phyloP scores from a whole-genome alignment of 1,139 yeast genomes.

The Magnusiomyces magnusii region DNA sequence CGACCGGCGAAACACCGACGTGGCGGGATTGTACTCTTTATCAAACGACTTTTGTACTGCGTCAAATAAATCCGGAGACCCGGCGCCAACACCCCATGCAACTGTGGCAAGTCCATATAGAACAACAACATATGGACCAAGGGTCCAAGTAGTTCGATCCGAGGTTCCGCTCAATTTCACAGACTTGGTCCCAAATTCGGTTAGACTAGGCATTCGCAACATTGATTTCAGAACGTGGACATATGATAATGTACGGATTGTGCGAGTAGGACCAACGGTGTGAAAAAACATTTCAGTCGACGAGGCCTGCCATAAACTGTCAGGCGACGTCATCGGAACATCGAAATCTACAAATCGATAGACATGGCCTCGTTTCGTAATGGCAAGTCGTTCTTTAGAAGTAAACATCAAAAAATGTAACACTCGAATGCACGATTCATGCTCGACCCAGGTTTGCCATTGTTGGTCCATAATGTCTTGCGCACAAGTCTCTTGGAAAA shows the following conservation, averaged over 20 bases:
- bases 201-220: constrained; percentile 29
- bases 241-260: constrained; percentile 26
- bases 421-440: constrained; percentile 30
- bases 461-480: constrained; percentile 1
- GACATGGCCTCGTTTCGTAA: constrained; percentile 20
- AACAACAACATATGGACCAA: constrained; percentile 23
- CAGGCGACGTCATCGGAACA: constrained; percentile 29
- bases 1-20: neutral
- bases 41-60: neutral
- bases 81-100: constrained; percentile 21
- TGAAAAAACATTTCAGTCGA: constrained; percentile 26
- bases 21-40: neutral
- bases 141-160: constrained; percentile 23
- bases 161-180: neutral
- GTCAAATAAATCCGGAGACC: neutral
- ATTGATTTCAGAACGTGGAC: constrained; percentile 29
- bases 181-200: constrained; percentile 11
- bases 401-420: constrained; percentile 24
- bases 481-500: neutral
- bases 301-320: constrained; percentile 27
- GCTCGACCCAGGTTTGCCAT: constrained; percentile 32
- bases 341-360: constrained; percentile 25
- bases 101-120: constrained; percentile 29
- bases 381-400: constrained; percentile 17
- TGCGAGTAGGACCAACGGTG: constrained; percentile 24